Conservation (phyloP, 1,139 yeast genomes). For the Lodderomyces pseudojiufengensis region DNA sequence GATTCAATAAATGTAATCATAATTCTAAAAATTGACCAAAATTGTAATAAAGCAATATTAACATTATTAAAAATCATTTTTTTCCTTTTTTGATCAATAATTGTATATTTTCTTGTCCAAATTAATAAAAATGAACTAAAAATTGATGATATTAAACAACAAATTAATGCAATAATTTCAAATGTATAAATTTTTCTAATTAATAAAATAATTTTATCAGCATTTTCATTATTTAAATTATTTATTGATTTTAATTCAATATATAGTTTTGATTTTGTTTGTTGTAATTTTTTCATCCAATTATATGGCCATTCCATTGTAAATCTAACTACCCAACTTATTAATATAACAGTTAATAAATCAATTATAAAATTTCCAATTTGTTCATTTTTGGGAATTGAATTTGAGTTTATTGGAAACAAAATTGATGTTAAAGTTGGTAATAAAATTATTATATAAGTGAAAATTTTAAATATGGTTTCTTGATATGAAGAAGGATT, state of each 20-base stretch:
- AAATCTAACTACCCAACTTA: constrained; percentile 26
- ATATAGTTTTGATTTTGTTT: constrained; percentile 18
- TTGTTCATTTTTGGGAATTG: constrained; percentile 15
- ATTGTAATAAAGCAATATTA: constrained; percentile 27
- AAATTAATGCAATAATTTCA: constrained; percentile 22
- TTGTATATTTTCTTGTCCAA: constrained; percentile 23
- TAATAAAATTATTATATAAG: constrained; percentile 13
- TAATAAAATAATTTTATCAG: constrained; percentile 10
- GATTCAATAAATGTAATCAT: constrained; percentile 12
- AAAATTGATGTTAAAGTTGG: constrained; percentile 15
- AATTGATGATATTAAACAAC: constrained; percentile 24
- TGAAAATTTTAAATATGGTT: constrained; percentile 11
- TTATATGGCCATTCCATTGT: constrained; percentile 37
- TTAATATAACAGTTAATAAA: constrained; percentile 23
- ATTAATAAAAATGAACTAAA: constrained; percentile 25
- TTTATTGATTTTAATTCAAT: constrained; percentile 14
- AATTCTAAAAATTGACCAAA: constrained; percentile 29
- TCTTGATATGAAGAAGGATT: constrained; percentile 9
- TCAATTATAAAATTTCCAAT: constrained; percentile 24
- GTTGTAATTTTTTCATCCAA: constrained; percentile 27
- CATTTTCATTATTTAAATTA: constrained; percentile 1
- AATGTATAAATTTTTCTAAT: constrained; percentile 17
- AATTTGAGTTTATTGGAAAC: constrained; percentile 10
- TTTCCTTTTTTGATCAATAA: constrained; percentile 26
- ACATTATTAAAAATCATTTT: constrained; percentile 31